Percentiles rank a stretch among this genome's conserved stretches.
phyloP scores from a whole-genome alignment of 345 rosid genomes.

The Ceriops zippeliana region DNA sequence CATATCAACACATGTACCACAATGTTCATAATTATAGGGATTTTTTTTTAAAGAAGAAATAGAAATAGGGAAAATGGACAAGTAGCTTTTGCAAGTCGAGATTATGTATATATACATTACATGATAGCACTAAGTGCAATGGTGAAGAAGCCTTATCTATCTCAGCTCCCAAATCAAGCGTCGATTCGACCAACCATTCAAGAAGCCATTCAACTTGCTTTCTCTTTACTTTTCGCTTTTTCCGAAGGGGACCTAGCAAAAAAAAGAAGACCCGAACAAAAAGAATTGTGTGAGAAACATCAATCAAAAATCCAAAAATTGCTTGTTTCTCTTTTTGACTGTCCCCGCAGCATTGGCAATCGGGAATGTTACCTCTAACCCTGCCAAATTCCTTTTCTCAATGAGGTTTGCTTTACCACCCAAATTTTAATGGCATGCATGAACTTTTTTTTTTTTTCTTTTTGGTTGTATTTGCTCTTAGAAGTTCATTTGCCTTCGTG shows the following conservation, averaged over 20 bases:
- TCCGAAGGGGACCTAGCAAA: slow-evolving; percentile 18
- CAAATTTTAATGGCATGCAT: neutral
- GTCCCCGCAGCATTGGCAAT: slow-evolving; percentile 25
- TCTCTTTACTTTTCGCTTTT: slow-evolving; percentile 35
- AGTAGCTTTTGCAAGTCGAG: too few relatives aligned
- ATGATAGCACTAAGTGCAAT: slow-evolving; percentile 2
- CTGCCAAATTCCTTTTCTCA: slow-evolving; percentile 16
- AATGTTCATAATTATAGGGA: too few relatives aligned
- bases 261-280: neutral
- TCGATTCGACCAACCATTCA: slow-evolving; percentile 18
- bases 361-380: slow-evolving; percentile 26
- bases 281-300: slow-evolving; percentile 18
- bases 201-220: slow-evolving; percentile 38
- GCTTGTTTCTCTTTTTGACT: slow-evolving; percentile 27
- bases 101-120: neutral
- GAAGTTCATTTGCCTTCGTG: neutral
- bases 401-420: neutral
- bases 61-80: too few relatives aligned
- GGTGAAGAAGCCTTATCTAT: neutral
- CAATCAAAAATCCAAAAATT: slow-evolving; percentile 21
- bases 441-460: neutral
- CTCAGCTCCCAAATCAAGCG: slow-evolving; percentile 38
- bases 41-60: too few relatives aligned
- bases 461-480: neutral
- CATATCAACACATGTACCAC: too few relatives aligned